Base-by-base conservation (phyloP, 371 early-diverging fungal genomes). In the Ordospora pajunii region DNA sequence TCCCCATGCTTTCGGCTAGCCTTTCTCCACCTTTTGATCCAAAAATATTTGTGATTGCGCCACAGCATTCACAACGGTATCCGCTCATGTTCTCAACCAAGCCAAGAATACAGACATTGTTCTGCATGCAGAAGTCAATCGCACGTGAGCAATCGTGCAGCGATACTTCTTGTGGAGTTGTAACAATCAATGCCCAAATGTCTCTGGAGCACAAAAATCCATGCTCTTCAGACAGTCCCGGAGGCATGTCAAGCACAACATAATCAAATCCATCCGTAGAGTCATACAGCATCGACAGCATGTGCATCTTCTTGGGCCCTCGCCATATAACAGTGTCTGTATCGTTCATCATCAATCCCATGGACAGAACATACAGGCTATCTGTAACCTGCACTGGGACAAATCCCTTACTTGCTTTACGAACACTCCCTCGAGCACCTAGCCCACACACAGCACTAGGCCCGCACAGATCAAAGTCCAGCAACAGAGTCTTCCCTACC, bases 181-280 rank as follows among this genome's bases (percentile, higher is more conserved):
- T 95, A 19, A 97, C 91, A 12, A 97, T 70, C 49, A 99, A 87
- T 11, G 89, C 62, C 54, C 76, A 25, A 93, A 85, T 76, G 89
- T 89, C 73, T 90, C 88, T 0, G 89, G 90, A 4, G 91, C 86
- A 9, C 90, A 91, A 27, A 96, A 84, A 83, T 2, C 43, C 83
- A 82, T 97, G 99, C 81, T 96, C 97, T 84, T 96, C 97, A 2
- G 93, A 91, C 0, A 97, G 93, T 42, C 98, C 99, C 3, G 99
- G 99, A 6, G 99, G 99, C 32, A 96, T 97, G 80, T 99, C 99
- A 32, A 95, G 88, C 21, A 99, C 83, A 51, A 99, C 83, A 83
- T 88, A 94, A 77, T 97, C 96, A 73, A 95, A 85, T 7, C 86
- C 86, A 25, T 90, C 90, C 2, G 93, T 94, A 81, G 97, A 95